Evolutionary conservation across 228 moss, liverwort and hornwort genomes (phyloP), one percentile per base, ranked within the genome.

Genomic region (Sphagnum magellanicum): DNA sequence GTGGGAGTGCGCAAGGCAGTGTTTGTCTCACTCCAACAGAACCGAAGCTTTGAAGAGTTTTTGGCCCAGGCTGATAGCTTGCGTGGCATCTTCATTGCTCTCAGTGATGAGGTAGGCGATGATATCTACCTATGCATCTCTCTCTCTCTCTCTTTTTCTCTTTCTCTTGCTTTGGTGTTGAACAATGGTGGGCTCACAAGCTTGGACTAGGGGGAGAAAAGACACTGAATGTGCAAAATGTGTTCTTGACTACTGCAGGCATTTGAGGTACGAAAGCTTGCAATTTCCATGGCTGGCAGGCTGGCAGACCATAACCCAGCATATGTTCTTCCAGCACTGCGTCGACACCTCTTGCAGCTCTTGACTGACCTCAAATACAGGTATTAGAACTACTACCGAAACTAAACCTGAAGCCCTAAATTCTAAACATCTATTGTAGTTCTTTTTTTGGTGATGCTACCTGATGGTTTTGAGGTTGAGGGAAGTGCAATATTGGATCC

Each of bases 31-130:
- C 63, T 98, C 51, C 82, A 89, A 69, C 62, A 72, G 48, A 86
- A 87, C 74, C 88, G 78, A 68, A 92, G 92, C 73, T 98, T 98
- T 68, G 90, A 98, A 60, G 90, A 92, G 71, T 94, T 87, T 75
- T 81, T 98, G 58, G 98, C 92, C 6, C 98, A 98, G 83, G 98
- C 98, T 57, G 98, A 98, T 72, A 94, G 94, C 68, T 82, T 98
- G 70, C 93, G 94, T 63, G 94, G 94, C 57, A 93, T 98, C 66
- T 93, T 98, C 61, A 98, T 98, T 75, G 87, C 94, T n/a, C 94
- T 98, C 53, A 90, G 91, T 62, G 94, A 98, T 74, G 98, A 98
- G 93, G 97, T 89, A 32, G 32, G 32, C 3, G 32, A 32, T 32
- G 32, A 32, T 12, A 65, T 5, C 5, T 17, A 12, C 0, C 5